Conservation (phyloP, 2,329 filamentous ascomycete genomes). For the Sordariomycetes sp. region DNA sequence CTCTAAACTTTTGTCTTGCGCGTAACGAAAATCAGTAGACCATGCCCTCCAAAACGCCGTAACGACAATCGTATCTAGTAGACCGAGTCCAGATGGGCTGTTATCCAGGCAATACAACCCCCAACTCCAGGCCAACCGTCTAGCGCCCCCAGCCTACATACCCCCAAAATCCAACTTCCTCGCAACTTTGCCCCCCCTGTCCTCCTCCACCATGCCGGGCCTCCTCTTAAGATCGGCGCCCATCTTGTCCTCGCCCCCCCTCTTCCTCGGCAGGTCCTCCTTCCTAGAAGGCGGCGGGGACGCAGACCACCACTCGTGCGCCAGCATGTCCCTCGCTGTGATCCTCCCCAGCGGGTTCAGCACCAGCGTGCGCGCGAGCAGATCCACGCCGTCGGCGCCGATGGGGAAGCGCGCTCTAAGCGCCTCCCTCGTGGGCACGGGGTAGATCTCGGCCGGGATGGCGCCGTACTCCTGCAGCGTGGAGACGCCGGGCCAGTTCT, state of each 20-base stretch:
- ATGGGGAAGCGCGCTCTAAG: constrained; percentile 72
- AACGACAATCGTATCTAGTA: neutral
- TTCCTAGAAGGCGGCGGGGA: constrained; percentile 77
- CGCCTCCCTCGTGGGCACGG: constrained; percentile 56
- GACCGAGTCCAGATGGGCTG: neutral
- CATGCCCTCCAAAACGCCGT: neutral
- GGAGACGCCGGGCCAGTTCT: constrained; percentile 89
- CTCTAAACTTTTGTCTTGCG: neutral
- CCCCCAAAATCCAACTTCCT: constrained; percentile 68
- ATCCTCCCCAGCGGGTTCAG: constrained; percentile 82
- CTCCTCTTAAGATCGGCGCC: constrained; percentile 72
- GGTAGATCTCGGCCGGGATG: constrained; percentile 48
- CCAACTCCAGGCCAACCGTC: neutral
- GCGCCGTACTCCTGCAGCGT: constrained; percentile 65
- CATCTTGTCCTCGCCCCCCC: constrained; percentile 62
- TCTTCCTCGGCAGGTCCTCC: constrained; percentile 70
- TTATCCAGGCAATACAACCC: neutral
- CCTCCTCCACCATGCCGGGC: constrained; percentile 25
- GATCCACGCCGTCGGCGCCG: constrained; percentile 72
- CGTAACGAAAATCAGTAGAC: neutral
- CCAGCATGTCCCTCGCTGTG: constrained; percentile 65
- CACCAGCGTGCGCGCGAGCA: constrained; percentile 74
- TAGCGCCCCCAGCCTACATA: neutral
- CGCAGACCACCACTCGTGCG: constrained; percentile 76
- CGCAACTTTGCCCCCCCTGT: constrained; percentile 64